phyloP scores from a whole-genome alignment of 805 yeast genomes.

The Hanseniaspora nectarophila region DNA sequence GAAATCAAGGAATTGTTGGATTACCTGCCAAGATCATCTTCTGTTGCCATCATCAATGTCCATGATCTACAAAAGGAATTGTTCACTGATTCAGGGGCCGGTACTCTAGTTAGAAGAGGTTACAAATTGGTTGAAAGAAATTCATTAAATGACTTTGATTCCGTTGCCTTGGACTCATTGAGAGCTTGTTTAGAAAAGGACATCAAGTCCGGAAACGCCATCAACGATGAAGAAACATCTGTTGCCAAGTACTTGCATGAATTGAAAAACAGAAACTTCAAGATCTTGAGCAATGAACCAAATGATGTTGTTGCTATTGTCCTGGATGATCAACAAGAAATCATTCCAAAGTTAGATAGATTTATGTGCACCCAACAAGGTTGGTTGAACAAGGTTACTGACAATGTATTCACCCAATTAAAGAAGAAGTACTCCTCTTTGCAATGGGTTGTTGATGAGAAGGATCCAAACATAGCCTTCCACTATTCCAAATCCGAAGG shows the following conservation, averaged over 20 bases:
- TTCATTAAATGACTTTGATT: constrained; percentile 51
- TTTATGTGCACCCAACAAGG: constrained; percentile 80
- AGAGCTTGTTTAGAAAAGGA: constrained; percentile 69
- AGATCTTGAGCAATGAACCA: constrained; percentile 89
- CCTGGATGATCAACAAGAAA: constrained; percentile 40
- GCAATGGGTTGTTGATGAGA: constrained; percentile 85
- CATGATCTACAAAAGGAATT: constrained; percentile 91
- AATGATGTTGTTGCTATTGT: constrained; percentile 88
- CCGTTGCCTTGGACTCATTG: constrained; percentile 55
- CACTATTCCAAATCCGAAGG: constrained; percentile 89
- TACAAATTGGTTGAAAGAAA: constrained; percentile 68
- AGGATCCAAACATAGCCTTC: constrained; percentile 84
- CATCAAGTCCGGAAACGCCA: constrained; percentile 32
- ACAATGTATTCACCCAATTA: constrained; percentile 77
- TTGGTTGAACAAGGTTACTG: constrained; percentile 96
- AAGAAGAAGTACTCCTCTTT: constrained; percentile 59
- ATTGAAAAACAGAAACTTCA: constrained; percentile 51
- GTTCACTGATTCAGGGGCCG: constrained; percentile 98
- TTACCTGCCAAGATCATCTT: constrained; percentile 89
- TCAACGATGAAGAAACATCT: constrained; percentile 33
- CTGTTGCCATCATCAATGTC: constrained; percentile 94
- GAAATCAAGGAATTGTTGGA: constrained; percentile 91
- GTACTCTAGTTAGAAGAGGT: constrained; percentile 95
- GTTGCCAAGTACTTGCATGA: constrained; percentile 72
- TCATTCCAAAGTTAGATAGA: constrained; percentile 54